Evolutionary conservation across 169 alveolate species (phyloP).

Genomic region (Plasmodium gonderi): DNA sequence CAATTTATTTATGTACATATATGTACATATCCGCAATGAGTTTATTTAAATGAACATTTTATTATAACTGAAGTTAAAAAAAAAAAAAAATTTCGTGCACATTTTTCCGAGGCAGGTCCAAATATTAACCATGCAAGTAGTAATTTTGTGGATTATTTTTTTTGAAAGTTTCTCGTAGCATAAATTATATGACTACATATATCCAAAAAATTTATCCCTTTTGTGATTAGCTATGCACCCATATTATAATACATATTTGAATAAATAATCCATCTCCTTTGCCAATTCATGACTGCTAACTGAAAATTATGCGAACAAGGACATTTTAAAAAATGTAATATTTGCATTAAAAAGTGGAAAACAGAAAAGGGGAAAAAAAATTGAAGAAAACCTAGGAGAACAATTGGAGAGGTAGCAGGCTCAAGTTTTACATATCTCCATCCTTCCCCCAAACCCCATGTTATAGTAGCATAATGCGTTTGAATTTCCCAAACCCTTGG

Average conservation of each 20-base stretch:
- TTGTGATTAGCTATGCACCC: too few relatives aligned
- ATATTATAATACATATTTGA: background rate
- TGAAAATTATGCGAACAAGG: background rate
- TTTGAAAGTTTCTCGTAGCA: background rate
- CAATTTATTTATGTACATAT: background rate
- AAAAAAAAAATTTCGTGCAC: background rate
- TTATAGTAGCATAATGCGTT: background rate
- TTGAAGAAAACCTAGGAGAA: too few relatives aligned
- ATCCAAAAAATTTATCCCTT: background rate
- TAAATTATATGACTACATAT: background rate
- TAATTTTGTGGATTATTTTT: background rate
- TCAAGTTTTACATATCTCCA: background rate
- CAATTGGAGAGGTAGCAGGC: background rate
- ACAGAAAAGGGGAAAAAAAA: background rate
- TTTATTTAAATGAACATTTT: background rate
- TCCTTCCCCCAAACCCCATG: background rate
- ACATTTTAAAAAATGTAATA: background rate
- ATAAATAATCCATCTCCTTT: background rate
- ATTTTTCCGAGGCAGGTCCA: slow-evolving; percentile 5
- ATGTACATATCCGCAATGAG: background rate
- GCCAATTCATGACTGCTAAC: background rate
- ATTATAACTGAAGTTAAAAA: background rate
- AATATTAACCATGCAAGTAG: background rate
- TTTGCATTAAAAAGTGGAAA: background rate
- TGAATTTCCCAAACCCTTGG: background rate